A percentile compares a stretch with the other conserved stretches of the same genome.
These are phyloP conservation scores for Amorphotheca resinae DNA, from an alignment of 495 filamentous ascomycete species.

Conservation along the genomic window DNA sequence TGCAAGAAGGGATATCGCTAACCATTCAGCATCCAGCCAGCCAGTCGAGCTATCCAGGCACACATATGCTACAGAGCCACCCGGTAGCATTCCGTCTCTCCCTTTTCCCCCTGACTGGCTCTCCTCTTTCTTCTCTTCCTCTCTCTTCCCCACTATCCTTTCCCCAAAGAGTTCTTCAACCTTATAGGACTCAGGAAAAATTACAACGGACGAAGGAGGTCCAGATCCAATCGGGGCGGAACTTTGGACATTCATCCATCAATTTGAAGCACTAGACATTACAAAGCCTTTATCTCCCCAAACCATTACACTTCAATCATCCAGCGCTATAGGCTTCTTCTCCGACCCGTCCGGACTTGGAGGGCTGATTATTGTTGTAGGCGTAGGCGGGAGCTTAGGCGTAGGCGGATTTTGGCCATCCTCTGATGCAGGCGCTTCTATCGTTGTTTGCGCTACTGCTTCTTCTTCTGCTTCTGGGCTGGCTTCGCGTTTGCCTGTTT, in stretches of 20 bases:
- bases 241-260: background rate
- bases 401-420: background rate
- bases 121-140: background rate
- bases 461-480: slow-evolving; percentile 1
- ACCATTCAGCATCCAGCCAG: background rate
- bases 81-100: background rate
- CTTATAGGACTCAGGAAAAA: background rate
- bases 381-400: slow-evolving; percentile 16
- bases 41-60: background rate
- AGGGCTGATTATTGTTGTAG: slow-evolving; percentile 29
- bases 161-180: background rate
- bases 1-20: background rate
- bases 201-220: no score
- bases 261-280: slow-evolving; percentile 11
- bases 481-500: slow-evolving; percentile 9
- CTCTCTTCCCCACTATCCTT: background rate
- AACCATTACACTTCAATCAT: slow-evolving; percentile 11
- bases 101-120: background rate
- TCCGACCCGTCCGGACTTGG: slow-evolving; percentile 30
- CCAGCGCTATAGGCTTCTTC: slow-evolving; percentile 24
- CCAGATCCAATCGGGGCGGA: no score
- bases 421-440: background rate
- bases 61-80: background rate
- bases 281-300: slow-evolving; percentile 5
- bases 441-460: slow-evolving; percentile 14